Conservation (phyloP, 805 yeast species). For the Torulaspora gathmanii region DNA sequence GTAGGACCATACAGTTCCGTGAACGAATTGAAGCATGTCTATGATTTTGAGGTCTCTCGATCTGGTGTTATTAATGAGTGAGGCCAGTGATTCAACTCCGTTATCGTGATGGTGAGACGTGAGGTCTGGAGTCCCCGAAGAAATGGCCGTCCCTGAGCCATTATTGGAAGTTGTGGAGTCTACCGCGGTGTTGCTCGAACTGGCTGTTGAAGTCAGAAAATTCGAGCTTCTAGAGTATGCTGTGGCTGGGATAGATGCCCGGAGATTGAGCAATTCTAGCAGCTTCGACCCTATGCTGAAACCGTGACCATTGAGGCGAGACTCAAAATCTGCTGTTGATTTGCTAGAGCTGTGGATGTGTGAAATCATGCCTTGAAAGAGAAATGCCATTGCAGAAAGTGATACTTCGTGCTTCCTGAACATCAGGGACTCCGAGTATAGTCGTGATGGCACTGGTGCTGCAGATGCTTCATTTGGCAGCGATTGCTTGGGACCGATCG, state of each 20-base stretch:
- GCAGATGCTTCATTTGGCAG: conserved; percentile 24
- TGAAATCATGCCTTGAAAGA: conserved; percentile 68
- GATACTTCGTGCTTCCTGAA: conserved; percentile 48
- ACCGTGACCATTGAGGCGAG: conserved; percentile 64
- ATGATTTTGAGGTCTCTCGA: conserved; percentile 59
- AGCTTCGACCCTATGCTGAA: conserved; percentile 67
- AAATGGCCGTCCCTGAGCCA: conserved; percentile 6
- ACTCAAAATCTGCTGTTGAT: conserved; percentile 61
- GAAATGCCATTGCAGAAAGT: conserved; percentile 59
- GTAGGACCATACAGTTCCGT: conserved; percentile 67
- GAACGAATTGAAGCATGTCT: conserved; percentile 67
- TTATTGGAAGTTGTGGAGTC: conserved; percentile 3
- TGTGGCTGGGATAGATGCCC: conserved; percentile 28
- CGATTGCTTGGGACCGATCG: conserved; percentile 31
- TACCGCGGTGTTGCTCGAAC: background rate
- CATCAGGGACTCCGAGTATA: conserved; percentile 28
- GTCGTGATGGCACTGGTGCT: conserved; percentile 17
- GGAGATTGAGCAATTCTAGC: conserved; percentile 50
- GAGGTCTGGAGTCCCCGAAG: conserved; percentile 4
- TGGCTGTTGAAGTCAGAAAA: conserved; percentile 10
- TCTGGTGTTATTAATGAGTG: conserved; percentile 26
- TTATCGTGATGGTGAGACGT: conserved; percentile 9
- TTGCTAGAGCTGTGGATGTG: conserved; percentile 55
- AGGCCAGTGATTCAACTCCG: conserved; percentile 21
- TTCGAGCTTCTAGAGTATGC: conserved; percentile 18